These are phyloP conservation scores for Euptelea pleiosperma DNA, from an alignment of 164 flowering plant species.

Conservation along the genomic window DNA sequence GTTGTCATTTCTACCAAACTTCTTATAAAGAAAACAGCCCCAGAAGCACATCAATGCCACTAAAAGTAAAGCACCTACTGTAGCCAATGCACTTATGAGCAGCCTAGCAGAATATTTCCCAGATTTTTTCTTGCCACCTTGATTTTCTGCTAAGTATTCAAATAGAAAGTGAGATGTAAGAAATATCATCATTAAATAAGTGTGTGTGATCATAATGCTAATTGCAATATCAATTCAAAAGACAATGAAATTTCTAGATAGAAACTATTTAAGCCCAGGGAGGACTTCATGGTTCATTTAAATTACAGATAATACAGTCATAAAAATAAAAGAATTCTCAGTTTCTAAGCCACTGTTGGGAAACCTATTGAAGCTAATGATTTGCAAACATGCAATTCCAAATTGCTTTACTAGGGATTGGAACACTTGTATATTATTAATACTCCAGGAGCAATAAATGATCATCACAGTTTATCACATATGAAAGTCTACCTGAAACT, in stretches of 20 bases:
- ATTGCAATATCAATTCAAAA: not conserved
- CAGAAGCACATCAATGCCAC: constrained; percentile 98
- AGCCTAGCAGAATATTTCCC: constrained; percentile 58
- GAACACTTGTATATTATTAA: not conserved
- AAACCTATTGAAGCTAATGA: not conserved
- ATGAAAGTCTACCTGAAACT: constrained; percentile 28
- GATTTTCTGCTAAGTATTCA: constrained; percentile 22
- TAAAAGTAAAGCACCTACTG: constrained; percentile 90
- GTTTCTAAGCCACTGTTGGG: constrained; percentile 1
- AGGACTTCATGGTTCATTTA: not conserved
- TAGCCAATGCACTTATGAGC: constrained; percentile 90
- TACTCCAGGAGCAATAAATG: not conserved
- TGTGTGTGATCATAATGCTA: not conserved
- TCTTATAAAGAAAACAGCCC: constrained; percentile 95
- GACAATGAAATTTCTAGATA: not conserved
- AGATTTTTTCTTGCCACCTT: constrained; percentile 43
- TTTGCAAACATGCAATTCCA: not conserved
- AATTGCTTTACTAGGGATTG: not conserved
- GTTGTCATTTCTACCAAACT: constrained; percentile 69
- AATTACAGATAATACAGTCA: not conserved
- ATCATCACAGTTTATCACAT: not conserved
- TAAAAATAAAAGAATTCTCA: not conserved
- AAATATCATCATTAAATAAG: not conserved
- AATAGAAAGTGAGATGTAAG: not conserved
- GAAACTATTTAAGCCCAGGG: not conserved